Evolutionary conservation across 1,284 basidiomycete species (phyloP), one percentile per base, ranked within the genome.

Genomic region (Sporisorium exsertum): DNA sequence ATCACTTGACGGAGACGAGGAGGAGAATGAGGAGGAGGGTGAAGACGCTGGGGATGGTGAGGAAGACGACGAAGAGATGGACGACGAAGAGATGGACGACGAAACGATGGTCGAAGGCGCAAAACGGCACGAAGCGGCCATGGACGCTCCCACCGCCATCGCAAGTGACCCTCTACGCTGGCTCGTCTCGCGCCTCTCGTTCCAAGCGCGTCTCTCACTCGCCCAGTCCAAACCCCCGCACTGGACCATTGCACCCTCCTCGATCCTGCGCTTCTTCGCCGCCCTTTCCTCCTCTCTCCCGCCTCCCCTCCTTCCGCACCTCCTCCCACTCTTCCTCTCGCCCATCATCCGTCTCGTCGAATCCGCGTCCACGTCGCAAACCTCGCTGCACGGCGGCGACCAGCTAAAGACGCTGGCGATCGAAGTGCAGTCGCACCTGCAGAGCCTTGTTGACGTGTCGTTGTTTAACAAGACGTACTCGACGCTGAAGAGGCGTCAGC

Each of bases 131-230:
- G 69, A 71, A 33, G 72, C 64, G 9, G 73, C 77, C 53, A 49
- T 67, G 55, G 66, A 64, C 40, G 60, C 64, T 0, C 58, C 59
- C 2, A 33, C 47, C 7, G 33, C 50, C n/a, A 69, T 74, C 58
- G 73, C 68, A 8, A 52, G 85, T 8, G 90, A 92, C 77, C 92
- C 91, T 0, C 87, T 98, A 1, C 90, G 93, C 0, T 98, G 95
- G 94, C 87, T 98, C 45, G 97, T 97, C 88, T 94, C 94, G 20
- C 93, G 93, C 77, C 88, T 98, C 47, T 97, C 95, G 0, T 96
- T 93, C 87, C 92, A 96, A 84, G 90, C 92, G 16, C 86, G 88
- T 35, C 82, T 85, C 37, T 83, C 87, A 42, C 86, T 88, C 24
- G 53, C 69, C 7, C 70, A 68, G 27, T 57, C 60, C 26, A 71